phyloP scores from a whole-genome alignment of 495 filamentous ascomycete genomes.

The Delitschia confertaspora region DNA sequence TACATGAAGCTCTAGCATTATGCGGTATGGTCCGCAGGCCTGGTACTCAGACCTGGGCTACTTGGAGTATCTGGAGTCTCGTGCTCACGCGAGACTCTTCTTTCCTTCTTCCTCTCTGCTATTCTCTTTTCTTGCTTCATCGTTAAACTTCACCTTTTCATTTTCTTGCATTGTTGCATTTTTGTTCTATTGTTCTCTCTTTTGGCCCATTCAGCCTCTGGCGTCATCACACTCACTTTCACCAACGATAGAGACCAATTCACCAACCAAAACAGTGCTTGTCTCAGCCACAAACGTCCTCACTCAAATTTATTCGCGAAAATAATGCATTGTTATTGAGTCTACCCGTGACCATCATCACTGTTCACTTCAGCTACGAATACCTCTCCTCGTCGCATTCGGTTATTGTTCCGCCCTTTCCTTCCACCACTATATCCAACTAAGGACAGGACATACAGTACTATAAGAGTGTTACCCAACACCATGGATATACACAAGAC shows the following conservation, averaged over 20 bases:
- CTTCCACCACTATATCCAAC: not conserved
- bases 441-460: not conserved
- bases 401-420: not conserved
- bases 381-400: too few species aligned
- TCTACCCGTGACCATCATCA: too few species aligned
- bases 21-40: conserved; percentile 16
- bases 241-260: conserved; percentile 23
- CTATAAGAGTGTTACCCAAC: not conserved
- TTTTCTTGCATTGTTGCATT: not conserved
- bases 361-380: too few species aligned
- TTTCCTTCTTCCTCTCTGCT: conserved; percentile 3
- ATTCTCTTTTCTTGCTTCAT: conserved; percentile 1
- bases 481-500: conserved; percentile 1
- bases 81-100: conserved; percentile 8
- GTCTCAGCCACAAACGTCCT: conserved; percentile 16
- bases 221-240: conserved; percentile 3
- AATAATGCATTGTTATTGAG: conserved; percentile 24
- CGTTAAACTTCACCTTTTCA: conserved; percentile 1
- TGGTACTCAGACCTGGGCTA: not conserved
- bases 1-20: conserved; percentile 18
- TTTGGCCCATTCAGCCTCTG: conserved; percentile 1
- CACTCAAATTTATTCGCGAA: conserved; percentile 6
- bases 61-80: conserved; percentile 8
- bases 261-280: conserved; percentile 14
- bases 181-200: conserved; percentile 8